Base-by-base conservation (phyloP, 768 basidiomycete genomes). In the Roridomyces roridus region DNA sequence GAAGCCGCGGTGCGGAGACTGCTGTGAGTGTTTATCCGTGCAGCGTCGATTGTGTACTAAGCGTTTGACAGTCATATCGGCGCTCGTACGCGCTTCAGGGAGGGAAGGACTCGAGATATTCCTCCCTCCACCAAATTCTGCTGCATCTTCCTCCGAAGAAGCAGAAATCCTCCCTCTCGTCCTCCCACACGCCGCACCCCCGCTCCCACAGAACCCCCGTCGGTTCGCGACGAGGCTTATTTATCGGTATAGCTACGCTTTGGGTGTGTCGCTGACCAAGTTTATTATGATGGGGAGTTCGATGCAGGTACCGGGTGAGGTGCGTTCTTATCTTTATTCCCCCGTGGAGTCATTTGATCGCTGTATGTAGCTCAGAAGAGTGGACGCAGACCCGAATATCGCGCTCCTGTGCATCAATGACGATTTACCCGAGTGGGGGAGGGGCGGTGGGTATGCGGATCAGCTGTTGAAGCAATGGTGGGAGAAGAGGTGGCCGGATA, bases 321-420 rank as follows among this genome's bases (percentile, higher is more conserved):
- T 53, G 26, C 2, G 31, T 46, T 1, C 24, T 3, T 15, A 14
- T 15, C 21, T 28, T 11, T 35, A 34, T n/a, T n/a, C n/a, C n/a
- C 31, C 11, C 3, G 7, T 15, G 5, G 18, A 5, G n/a, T 11
- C 21, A 9, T 9, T 28, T 34, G 26, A n/a, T 23, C 9, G 9
- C 24, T 20, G 21, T 18, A 14, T 5, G 15, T 21, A 36, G 47
- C 25, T 63, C 14, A 29, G 29, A 1, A 20, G 7, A 14, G 46
- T 46, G 17, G 49, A 57, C 20, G 23, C 25, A 36, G 41, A 25
- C 21, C 53, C 47, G 5, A 46, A 53, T 10, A 56, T 55, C 18
- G 49, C 62, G 14, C 51, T 63, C 14, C 42, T 63, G 41, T 63
- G 62, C 46, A 48, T 63, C n/a, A 63, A 63, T 46, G 58, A 63